Evolutionary conservation across 306 rosid species (phyloP).

Genomic region (Vigna unguiculata): DNA sequence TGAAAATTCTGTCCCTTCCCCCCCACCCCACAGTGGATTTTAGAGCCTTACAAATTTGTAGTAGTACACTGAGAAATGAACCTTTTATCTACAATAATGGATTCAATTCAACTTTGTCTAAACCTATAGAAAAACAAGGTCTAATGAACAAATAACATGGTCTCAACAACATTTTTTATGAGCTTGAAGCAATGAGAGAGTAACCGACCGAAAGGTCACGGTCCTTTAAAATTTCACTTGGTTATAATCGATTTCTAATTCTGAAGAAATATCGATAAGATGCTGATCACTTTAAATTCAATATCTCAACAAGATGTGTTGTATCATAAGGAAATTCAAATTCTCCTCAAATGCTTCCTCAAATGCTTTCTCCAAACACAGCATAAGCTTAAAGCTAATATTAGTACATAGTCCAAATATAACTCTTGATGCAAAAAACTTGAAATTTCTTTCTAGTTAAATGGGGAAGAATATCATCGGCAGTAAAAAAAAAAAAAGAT

Average conservation of each 20-base stretch:
- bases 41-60: no score
- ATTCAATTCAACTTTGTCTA: background rate
- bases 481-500: slow-evolving; percentile 33
- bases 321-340: background rate
- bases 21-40: no score
- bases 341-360: no score
- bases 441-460: slow-evolving; percentile 21
- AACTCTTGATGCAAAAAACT: background rate
- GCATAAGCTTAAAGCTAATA: slow-evolving; percentile 21
- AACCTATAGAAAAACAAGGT: no score
- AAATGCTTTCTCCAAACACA: background rate
- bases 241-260: background rate
- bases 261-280: background rate
- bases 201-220: background rate
- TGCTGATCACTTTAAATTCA: background rate
- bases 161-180: background rate
- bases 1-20: no score
- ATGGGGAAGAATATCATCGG: slow-evolving; percentile 1
- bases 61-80: no score
- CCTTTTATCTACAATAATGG: background rate
- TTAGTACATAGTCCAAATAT: slow-evolving; percentile 6
- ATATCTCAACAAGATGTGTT: background rate
- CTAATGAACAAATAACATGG: background rate
- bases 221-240: background rate
- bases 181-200: background rate